Evolutionary conservation across 2,329 filamentous ascomycete genomes (phyloP), one percentile per base, ranked within the genome.

Genomic region (Capronia epimyces): DNA sequence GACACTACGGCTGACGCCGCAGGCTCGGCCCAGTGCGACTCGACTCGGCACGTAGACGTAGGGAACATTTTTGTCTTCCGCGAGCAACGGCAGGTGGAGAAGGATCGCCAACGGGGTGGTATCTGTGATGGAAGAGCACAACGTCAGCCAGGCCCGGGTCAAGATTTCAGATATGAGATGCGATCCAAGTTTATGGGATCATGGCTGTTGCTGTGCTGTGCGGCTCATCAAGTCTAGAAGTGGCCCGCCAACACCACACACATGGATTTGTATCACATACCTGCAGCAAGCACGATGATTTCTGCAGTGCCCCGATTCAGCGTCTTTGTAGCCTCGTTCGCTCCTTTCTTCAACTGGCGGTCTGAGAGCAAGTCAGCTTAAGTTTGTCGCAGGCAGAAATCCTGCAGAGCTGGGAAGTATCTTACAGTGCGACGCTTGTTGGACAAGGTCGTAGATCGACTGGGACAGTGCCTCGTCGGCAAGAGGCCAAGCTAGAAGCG

Each of bases 271-370:
- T 12, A n/a, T 32, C 7, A 32, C 29, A n/a, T 32, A 32, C 29
- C 29, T 32, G 88, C 89, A 42, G 89, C 89, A 48, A 96, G 82
- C 62, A 97, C 80, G 66, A 95, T 84, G 59, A 97, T 76, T 74
- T 97, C 91, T 62, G 83, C 83, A 57, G 91, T 89, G 73, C 91
- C 90, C 62, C 91, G 85, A 76, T 93, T 94, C 44, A 95, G 79
- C 1, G 88, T 86, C 78, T 95, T 95, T 67, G 88, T 95, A 31
- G 82, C 76, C 69, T 88, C 86, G 78, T 90, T 91, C 67, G 87
- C 87, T 56, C 88, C 87, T 78, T 93, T 94, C 79, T 93, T 93
- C 60, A 90, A 73, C 77, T 93, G 87, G 45, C 53, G 44, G 29
- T 60, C 69, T 70, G 62, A 72, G 75, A 40, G 71, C 74, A 50